These are phyloP conservation scores for Mastigamoeba balamuthi DNA, from an alignment of 78 protist species.

Conservation along the genomic window DNA sequence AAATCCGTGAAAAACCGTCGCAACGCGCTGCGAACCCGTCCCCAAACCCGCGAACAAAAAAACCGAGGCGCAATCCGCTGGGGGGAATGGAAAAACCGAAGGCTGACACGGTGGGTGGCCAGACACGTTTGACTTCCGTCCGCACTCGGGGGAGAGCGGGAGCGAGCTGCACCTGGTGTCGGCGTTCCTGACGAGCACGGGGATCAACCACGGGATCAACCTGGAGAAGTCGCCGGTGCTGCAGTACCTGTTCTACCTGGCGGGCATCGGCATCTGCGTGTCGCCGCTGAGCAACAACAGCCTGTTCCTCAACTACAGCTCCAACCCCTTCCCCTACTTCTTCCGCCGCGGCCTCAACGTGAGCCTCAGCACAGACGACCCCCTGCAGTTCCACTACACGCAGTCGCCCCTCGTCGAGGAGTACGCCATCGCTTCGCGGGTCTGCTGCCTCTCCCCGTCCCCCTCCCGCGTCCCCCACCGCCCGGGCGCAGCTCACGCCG, in stretches of 20 bases:
- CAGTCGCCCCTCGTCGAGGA: constrained; percentile 97
- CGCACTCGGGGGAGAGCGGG: constrained; percentile 93
- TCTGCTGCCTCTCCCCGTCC: too few species aligned
- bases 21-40: too few species aligned
- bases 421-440: constrained; percentile 82
- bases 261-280: constrained; percentile 83
- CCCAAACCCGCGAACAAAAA: too few species aligned
- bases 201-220: constrained; percentile 92
- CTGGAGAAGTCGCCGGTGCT: constrained; percentile 77
- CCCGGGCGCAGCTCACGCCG: too few species aligned
- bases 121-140: constrained; percentile 81
- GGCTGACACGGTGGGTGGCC: too few species aligned
- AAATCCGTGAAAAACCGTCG: too few species aligned
- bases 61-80: not conserved
- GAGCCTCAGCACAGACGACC: constrained; percentile 92
- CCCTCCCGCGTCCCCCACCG: too few species aligned
- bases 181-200: constrained; percentile 62
- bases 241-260: constrained; percentile 86
- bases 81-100: not conserved
- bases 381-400: constrained; percentile 90
- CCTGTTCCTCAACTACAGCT: constrained; percentile 71
- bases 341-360: constrained; percentile 86
- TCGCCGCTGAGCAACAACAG: constrained; percentile 91
- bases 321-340: constrained; percentile 83
- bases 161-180: constrained; percentile 65